phyloP scores from a whole-genome alignment of 371 early-diverging fungal genomes.

The Syncephalastrum racemosum region DNA sequence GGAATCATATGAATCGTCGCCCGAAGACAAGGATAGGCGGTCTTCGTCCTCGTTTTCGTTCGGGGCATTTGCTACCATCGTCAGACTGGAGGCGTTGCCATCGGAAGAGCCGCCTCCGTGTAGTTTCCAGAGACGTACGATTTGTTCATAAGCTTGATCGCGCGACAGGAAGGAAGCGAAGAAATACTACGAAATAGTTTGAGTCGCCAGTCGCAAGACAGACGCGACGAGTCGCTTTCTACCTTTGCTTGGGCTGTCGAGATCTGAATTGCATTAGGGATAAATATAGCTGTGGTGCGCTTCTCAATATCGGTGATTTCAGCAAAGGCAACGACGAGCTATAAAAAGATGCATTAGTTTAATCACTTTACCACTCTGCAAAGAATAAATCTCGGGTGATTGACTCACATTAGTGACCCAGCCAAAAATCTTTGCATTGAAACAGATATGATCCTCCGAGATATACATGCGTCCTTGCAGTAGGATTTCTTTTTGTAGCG shows the following conservation, averaged over 20 bases:
- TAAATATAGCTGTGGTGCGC: constrained; percentile 76
- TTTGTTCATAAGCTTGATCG: constrained; percentile 72
- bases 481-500: constrained; percentile 90
- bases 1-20: too few relatives aligned
- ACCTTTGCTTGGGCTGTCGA: constrained; percentile 67
- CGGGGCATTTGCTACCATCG: constrained; percentile 19
- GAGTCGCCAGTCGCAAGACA: neutral
- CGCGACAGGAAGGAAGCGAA: constrained; percentile 82
- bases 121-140: constrained; percentile 60
- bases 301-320: constrained; percentile 84
- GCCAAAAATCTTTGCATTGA: constrained; percentile 95
- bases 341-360: neutral
- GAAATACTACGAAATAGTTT: constrained; percentile 49
- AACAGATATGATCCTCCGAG: constrained; percentile 86
- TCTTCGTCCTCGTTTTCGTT: constrained; percentile 9
- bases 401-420: constrained; percentile 79
- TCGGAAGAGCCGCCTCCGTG: constrained; percentile 22
- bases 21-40: too few relatives aligned
- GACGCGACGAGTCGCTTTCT: constrained; percentile 13
- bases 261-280: constrained; percentile 86
- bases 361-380: neutral
- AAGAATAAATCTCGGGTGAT: neutral
- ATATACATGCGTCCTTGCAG: constrained; percentile 91
- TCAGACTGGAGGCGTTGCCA: constrained; percentile 67
- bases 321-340: constrained; percentile 79